Base-by-base conservation (phyloP, 257 asterid species). In the Agastache rugosa region DNA sequence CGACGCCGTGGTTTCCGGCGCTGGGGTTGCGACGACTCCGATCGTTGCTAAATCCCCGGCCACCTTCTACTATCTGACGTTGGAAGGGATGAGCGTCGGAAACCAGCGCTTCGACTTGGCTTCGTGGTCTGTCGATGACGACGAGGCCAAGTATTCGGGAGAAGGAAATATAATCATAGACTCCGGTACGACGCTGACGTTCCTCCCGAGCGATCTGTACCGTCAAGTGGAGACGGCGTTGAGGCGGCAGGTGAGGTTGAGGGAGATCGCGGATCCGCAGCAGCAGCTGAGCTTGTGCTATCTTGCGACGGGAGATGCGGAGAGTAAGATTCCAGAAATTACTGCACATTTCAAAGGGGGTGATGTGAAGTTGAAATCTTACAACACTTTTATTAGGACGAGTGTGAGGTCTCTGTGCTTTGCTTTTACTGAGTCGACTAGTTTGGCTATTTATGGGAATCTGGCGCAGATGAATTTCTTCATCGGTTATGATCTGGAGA, bases 81-180 rank as follows among this genome's bases (percentile, higher is more conserved):
- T 88, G 9, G 85, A 83, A 75, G 96, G 89, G 2, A 68, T 90
- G 7, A 74, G 83, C 0, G 86, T 87, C 0, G 87, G 87, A 11
- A 45, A 42, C 1, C 16, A 68, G 8, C 77, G 82, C 8, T 47
- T 86, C 23, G 23, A 82, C 10, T 42, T 73, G 7, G 1, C 16
- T 2, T 48, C 31, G 7, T 54, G 72, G 19, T 35, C 74, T 5
- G 53, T 1, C 4, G 6, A 11, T 11, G 17, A 14, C 53, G 54
- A 1, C 20, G 20, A 4, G 10, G 51, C 51, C 6, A 56, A 23
- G 8, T 1, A 56, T 1, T 56, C 63, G 6, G 7, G 10, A 1
- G 77, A 66, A 37, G 91, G 88, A 0, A 89, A 88, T 82, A 83
- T 88, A 0, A 68, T 86, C 11, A 88, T 88, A 1, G 97, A 90